Conservation (phyloP, 805 yeast species). For the Cyberlindnera galapagoensis region DNA sequence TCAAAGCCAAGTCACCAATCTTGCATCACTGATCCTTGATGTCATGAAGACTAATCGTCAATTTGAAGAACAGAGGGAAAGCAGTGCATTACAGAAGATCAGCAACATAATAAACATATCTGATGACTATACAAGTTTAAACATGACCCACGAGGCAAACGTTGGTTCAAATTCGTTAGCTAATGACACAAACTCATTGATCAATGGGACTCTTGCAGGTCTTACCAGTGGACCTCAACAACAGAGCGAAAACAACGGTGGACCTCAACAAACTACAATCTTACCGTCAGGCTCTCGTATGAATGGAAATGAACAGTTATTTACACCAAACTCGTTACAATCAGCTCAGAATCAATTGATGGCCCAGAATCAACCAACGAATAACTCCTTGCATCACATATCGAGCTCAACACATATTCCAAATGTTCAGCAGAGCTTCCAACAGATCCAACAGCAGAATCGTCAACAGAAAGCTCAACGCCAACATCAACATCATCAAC, state of each 20-base stretch:
- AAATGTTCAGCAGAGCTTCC: constrained; percentile 13
- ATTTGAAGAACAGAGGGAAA: constrained; percentile 20
- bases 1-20: constrained; percentile 19
- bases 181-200: constrained; percentile 14
- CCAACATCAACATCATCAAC: constrained; percentile 11
- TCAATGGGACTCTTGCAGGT: constrained; percentile 20
- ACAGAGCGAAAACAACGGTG: constrained; percentile 1
- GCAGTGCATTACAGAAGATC: constrained; percentile 18
- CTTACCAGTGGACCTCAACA: constrained; percentile 8
- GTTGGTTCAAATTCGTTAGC: constrained; percentile 6
- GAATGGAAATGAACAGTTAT: constrained; percentile 13
- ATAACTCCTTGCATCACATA: constrained; percentile 3
- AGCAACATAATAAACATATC: constrained; percentile 14
- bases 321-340: constrained; percentile 4
- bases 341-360: constrained; percentile 7
- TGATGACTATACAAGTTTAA: constrained; percentile 17
- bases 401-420: constrained; percentile 9
- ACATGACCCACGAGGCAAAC: constrained; percentile 6
- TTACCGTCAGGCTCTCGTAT: constrained; percentile 14
- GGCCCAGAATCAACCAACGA: constrained; percentile 2
- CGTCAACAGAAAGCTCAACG: constrained; percentile 8
- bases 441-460: constrained; percentile 15
- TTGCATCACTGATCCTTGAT: constrained; percentile 21
- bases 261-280: constrained; percentile 6
- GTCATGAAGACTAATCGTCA: constrained; percentile 21